A percentile compares a stretch with the other conserved stretches of the same genome.
phyloP scores from a whole-genome alignment of 2,329 filamentous ascomycete species.

The Cercospora citrullina region DNA sequence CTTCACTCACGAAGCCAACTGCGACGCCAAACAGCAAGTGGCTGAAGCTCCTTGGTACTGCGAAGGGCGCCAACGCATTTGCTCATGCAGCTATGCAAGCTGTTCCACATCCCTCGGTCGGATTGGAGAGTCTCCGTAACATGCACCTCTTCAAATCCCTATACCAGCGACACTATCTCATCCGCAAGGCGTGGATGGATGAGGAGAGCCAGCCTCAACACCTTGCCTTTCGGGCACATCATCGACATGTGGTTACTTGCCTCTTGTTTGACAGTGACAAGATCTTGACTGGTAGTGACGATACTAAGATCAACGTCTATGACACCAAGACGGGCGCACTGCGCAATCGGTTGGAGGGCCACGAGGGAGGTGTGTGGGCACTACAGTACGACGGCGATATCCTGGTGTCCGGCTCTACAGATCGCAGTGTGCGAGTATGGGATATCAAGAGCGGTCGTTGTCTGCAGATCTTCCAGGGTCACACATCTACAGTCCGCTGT shows the following conservation, averaged over 20 bases:
- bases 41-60: conserved; percentile 52
- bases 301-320: conserved; percentile 96
- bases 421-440: conserved; percentile 98
- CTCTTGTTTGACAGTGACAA: conserved; percentile 98
- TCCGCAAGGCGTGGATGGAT: conserved; percentile 88
- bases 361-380: conserved; percentile 97
- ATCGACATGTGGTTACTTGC: conserved; percentile 94
- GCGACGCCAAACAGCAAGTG: conserved; percentile 41
- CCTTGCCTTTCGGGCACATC: conserved; percentile 93
- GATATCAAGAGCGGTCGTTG: conserved; percentile 92
- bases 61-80: conserved; percentile 81
- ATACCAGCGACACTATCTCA: conserved; percentile 88
- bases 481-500: conserved; percentile 95
- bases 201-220: conserved; percentile 80
- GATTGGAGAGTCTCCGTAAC: conserved; percentile 73
- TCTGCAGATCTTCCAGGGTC: conserved; percentile 94
- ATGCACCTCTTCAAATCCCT: conserved; percentile 95
- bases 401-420: conserved; percentile 91
- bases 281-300: conserved; percentile 95
- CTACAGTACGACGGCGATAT: conserved; percentile 95
- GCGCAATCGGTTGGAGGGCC: conserved; percentile 79
- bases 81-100: conserved; percentile 81
- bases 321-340: conserved; percentile 92
- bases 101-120: conserved; percentile 78
- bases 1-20: conserved; percentile 47